A percentile compares a stretch with the other conserved stretches of the same genome.
These are phyloP conservation scores for Puccinia triticina DNA, from an alignment of 1,284 basidiomycete genomes.

Conservation along the genomic window DNA sequence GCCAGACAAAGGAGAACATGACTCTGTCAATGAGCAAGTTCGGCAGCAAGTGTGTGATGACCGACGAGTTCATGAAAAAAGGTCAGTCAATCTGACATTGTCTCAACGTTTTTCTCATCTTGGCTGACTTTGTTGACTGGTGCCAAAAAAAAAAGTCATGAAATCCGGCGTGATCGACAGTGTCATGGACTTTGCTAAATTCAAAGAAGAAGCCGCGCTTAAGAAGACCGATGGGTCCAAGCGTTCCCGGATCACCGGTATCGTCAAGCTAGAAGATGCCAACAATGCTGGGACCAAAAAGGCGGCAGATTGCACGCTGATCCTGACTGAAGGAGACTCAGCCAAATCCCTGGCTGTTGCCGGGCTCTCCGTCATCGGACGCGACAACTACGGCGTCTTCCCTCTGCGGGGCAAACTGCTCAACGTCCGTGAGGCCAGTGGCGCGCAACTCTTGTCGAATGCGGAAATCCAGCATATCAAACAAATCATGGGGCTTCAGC, in stretches of 20 bases:
- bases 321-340: slow-evolving; percentile 98
- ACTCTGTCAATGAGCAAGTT: slow-evolving; percentile 88
- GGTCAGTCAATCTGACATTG: slow-evolving; percentile 64
- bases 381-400: slow-evolving; percentile 97
- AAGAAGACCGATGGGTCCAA: slow-evolving; percentile 97
- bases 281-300: slow-evolving; percentile 91
- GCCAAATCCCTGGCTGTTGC: slow-evolving; percentile 95
- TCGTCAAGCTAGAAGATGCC: slow-evolving; percentile 93
- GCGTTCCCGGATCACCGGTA: slow-evolving; percentile 81
- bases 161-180: slow-evolving; percentile 92
- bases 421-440: slow-evolving; percentile 94
- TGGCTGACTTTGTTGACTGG: background rate
- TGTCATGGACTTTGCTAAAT: slow-evolving; percentile 91
- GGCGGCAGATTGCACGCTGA: slow-evolving; percentile 85
- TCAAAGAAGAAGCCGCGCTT: slow-evolving; percentile 91
- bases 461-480: slow-evolving; percentile 96
- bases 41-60: slow-evolving; percentile 79
- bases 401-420: slow-evolving; percentile 94
- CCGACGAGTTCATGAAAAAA: slow-evolving; percentile 95
- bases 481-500: slow-evolving; percentile 95
- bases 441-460: slow-evolving; percentile 97
- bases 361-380: slow-evolving; percentile 89
- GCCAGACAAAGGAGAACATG: slow-evolving; percentile 96
- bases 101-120: background rate
- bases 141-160: slow-evolving; percentile 64